Evolutionary conservation across 1,284 basidiomycete species (phyloP), one percentile per base, ranked within the genome.

Genomic region (Malassezia japonica): DNA sequence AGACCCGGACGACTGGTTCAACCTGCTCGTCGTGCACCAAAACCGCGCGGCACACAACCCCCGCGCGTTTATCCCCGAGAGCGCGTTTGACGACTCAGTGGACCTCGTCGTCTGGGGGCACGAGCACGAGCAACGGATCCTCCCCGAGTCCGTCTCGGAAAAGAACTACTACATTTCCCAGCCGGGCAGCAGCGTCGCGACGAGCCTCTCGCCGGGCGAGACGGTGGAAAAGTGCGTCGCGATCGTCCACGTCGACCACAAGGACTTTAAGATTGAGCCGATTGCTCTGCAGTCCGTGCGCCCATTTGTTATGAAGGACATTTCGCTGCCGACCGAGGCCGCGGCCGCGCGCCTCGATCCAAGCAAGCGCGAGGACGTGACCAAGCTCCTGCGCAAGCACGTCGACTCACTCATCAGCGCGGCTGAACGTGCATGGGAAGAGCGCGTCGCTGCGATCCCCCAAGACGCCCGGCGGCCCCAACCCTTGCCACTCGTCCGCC

Each of bases 41-140:
- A 99, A 99, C 73, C 80, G 92, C 90, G 87, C 94, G 3, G 85
- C 87, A 55, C 91, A 91, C 70, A 88, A 88, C 1, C 87, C 87
- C 3, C 87, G 94, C 70, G 85, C 89, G 61, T 86, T 80, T 21
- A 90, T 96, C 0, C 90, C 91, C 2, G 94, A 98, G 69, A 85
- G 86, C 53, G 87, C 94, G 81, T 98, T 98, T 65, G 92, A 96
- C 69, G 88, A 98, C 68, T 87, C 84, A 62, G 80, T 96, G 50
- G 83, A 94, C 67, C 79, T 98, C 4, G 87, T 99, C 7, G 79
- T 98, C 0, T 98, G 92, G 92, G 92, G 94, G 1, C 94, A 99
- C 71, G 94, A 99, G 73, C 94, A 99, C 71, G 92, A 98, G 73
- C 95, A 91, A 70, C 81, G 88, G 23, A 89, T 96, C 54, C 77